These are phyloP conservation scores for Metarhizium robertsii DNA, from an alignment of 2,329 filamentous ascomycete genomes.

Conservation along the genomic window DNA sequence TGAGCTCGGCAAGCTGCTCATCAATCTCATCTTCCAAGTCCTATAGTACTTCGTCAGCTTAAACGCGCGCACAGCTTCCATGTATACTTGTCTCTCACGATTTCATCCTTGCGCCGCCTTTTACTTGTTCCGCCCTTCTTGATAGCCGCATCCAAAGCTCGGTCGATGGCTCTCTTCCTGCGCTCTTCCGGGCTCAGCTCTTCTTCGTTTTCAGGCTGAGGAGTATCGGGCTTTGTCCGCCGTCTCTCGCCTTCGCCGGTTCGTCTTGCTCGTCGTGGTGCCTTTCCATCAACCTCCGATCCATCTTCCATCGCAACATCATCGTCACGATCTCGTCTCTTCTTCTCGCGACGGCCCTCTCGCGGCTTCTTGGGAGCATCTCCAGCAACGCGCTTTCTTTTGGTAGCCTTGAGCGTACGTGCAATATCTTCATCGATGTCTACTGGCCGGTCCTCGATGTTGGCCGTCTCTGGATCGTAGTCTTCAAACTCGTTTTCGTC, in stretches of 20 bases:
- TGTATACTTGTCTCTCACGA: slow-evolving; percentile 44
- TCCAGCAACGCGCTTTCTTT: slow-evolving; percentile 55
- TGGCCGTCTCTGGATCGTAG: slow-evolving; percentile 55
- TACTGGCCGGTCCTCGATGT: slow-evolving; percentile 54
- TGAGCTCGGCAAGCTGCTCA: slow-evolving; percentile 79
- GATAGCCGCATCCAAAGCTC: slow-evolving; percentile 78
- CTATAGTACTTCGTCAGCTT: slow-evolving; percentile 32
- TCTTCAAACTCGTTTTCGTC: slow-evolving; percentile 63
- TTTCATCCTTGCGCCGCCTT: slow-evolving; percentile 75
- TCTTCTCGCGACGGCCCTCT: slow-evolving; percentile 62
- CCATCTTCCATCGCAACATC: slow-evolving; percentile 40
- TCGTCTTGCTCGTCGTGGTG: slow-evolving; percentile 39
- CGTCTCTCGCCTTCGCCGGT: slow-evolving; percentile 38
- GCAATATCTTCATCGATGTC: slow-evolving; percentile 59
- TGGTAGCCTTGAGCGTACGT: slow-evolving; percentile 54
- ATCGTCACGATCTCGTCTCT: slow-evolving; percentile 40
- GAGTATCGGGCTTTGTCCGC: slow-evolving; percentile 32
- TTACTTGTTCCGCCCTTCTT: slow-evolving; percentile 63
- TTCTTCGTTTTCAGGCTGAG: slow-evolving; percentile 64
- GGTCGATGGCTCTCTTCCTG: slow-evolving; percentile 73
- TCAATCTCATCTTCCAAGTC: slow-evolving; percentile 88
- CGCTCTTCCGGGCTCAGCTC: slow-evolving; percentile 76
- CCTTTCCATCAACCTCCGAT: slow-evolving; percentile 32
- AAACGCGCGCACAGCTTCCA: neutral
- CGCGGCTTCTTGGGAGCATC: slow-evolving; percentile 63